These are phyloP conservation scores for Podospora anserina DNA, from an alignment of 495 filamentous ascomycete genomes.

Conservation along the genomic window DNA sequence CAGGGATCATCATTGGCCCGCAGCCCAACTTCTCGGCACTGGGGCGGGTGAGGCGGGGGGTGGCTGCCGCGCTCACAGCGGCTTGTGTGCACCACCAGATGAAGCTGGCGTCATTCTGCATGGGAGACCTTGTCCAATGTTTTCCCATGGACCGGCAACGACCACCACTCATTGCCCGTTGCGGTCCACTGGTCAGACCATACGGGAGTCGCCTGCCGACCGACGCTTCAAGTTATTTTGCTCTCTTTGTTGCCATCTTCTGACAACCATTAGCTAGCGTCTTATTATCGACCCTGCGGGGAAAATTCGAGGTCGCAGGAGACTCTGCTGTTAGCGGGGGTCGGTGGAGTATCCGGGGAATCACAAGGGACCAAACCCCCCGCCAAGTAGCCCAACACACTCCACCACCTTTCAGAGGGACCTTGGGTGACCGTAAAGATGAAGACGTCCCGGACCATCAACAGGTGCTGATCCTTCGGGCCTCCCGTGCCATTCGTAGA, in stretches of 20 bases:
- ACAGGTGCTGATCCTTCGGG: neutral
- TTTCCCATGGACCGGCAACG: neutral
- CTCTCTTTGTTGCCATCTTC: neutral
- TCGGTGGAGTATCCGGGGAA: neutral
- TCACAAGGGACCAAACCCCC: neutral
- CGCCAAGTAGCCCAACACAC: neutral
- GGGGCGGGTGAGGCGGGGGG: constrained; percentile 1
- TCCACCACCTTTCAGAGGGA: neutral
- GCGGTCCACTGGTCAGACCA: constrained; percentile 4
- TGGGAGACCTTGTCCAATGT: neutral
- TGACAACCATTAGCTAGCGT: neutral
- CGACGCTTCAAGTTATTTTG: neutral
- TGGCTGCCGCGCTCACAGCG: neutral
- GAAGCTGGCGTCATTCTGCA: constrained; percentile 11
- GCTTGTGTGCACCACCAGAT: neutral
- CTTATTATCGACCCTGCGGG: neutral
- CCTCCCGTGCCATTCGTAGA: neutral
- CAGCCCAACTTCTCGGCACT: constrained; percentile 1
- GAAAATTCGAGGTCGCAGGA: neutral
- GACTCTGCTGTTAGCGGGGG: neutral
- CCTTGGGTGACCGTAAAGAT: neutral
- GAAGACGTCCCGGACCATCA: neutral
- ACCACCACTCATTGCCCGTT: neutral
- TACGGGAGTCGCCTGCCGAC: constrained; percentile 2
- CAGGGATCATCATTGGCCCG: neutral